These are phyloP conservation scores for Verticillium klebahnii DNA, from an alignment of 2,329 filamentous ascomycete genomes.

Conservation along the genomic window DNA sequence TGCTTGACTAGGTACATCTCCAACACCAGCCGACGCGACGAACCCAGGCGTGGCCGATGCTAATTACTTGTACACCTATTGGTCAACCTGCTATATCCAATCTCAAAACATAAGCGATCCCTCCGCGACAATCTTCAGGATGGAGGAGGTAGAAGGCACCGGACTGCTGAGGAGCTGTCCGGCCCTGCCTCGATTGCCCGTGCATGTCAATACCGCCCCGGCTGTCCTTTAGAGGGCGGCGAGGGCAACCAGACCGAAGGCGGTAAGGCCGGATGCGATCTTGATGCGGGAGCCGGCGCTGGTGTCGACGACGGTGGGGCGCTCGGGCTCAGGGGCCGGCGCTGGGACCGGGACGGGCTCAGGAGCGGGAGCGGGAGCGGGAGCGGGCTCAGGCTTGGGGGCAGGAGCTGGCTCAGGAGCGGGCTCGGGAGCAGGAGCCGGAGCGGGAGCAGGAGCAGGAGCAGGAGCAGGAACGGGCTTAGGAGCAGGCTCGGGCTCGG, in stretches of 20 bases:
- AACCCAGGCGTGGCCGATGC: neutral
- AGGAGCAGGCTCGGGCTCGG: neutral
- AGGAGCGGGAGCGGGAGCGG: neutral
- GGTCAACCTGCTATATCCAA: neutral
- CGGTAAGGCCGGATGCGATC: slow-evolving; percentile 3
- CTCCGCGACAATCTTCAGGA: neutral
- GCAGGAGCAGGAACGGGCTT: neutral
- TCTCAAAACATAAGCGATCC: neutral
- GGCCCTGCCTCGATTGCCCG: neutral
- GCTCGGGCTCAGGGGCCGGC: slow-evolving; percentile 1
- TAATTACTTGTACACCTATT: neutral
- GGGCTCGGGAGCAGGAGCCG: neutral
- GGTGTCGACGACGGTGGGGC: slow-evolving; percentile 4
- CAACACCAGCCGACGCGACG: neutral
- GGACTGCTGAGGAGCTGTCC: neutral
- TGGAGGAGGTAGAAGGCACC: neutral
- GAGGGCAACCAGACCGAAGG: slow-evolving; percentile 1
- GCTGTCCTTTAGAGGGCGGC: slow-evolving; percentile 5
- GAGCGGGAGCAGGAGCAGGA: neutral
- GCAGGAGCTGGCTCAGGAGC: neutral
- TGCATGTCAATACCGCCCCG: neutral
- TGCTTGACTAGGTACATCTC: neutral
- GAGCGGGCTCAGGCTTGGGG: neutral
- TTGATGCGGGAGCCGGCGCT: slow-evolving; percentile 7
- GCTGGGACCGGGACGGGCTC: neutral